phyloP scores from a whole-genome alignment of 1,139 yeast genomes.

The Pichia sp. region DNA sequence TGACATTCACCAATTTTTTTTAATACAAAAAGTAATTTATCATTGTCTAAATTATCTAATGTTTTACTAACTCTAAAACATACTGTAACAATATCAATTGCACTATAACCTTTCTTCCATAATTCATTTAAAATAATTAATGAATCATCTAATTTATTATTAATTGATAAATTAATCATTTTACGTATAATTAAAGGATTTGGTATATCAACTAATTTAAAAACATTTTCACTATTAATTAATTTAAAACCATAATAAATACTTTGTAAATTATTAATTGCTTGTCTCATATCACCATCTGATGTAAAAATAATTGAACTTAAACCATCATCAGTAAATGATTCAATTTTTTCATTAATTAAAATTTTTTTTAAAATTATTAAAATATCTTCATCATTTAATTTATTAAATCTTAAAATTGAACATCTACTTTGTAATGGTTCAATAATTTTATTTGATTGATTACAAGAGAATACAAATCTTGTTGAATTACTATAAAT shows the following conservation, averaged over 20 bases:
- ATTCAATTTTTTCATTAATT: constrained; percentile 41
- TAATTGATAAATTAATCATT: constrained; percentile 54
- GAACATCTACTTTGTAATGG: constrained; percentile 98
- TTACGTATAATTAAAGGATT: constrained; percentile 82
- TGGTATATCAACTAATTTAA: constrained; percentile 93
- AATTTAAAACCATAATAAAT: constrained; percentile 91
- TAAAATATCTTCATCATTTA: constrained; percentile 80
- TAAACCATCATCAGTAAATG: constrained; percentile 81
- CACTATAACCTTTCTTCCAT: constrained; percentile 90
- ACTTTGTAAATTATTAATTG: constrained; percentile 86
- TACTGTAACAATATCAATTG: constrained; percentile 79
- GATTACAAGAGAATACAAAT: constrained; percentile 96
- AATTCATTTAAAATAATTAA: constrained; percentile 58
- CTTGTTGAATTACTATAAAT: constrained; percentile 89
- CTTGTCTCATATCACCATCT: constrained; percentile 99
- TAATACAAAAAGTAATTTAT: constrained; percentile 63
- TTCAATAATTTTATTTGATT: constrained; percentile 88
- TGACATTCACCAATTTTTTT: constrained; percentile 86
- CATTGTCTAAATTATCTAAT: constrained; percentile 56
- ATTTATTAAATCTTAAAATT: constrained; percentile 73
- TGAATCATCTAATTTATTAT: constrained; percentile 45
- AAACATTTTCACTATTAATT: constrained; percentile 86
- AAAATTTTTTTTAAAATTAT: constrained; percentile 69
- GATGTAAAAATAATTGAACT: constrained; percentile 94
- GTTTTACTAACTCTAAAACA: constrained; percentile 83